Base-by-base conservation (phyloP, 441 rosid species). In the Populus trichocarpa region DNA sequence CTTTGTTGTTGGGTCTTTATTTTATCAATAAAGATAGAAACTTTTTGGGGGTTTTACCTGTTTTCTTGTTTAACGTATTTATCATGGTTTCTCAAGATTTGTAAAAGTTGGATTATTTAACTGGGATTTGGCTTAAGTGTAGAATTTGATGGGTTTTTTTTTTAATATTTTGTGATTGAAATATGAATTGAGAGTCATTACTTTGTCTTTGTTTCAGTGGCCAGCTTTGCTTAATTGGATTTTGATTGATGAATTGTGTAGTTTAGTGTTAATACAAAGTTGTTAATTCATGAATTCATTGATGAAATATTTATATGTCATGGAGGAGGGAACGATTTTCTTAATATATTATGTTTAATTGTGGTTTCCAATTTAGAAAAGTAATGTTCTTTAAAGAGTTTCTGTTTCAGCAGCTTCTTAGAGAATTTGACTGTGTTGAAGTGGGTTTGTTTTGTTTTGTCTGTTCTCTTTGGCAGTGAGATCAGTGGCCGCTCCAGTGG, bases 401-500 rank as follows among this genome's bases (percentile, higher is more conserved):
- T 6, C n/a, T 32, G 22, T 22, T 8, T 23, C 40, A 4, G 67
- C 66, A 7, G 40, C 35, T 38, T 3, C 46, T 8, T 71, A 64
- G 70, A 32, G 23, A 42, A 63, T 18, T 50, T n/a, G 2, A 32
- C 53, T 5, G 40, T 26, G 40, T 6, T 12, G 30, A 7, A n/a
- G 40, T 16, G 25, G 71, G 57, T 40, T 76, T 74, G 50, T 70
- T 57, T 72, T 22, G 18, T 75, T 53, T 28, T 75, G 38, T 83
- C 16, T 69, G 22, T 57, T 78, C 20, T 79, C 82, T 83, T 71
- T 82, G 81, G 86, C 86, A 92, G 97, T 90, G 83, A 88, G 90
- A 86, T 79, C 95, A 42, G 90, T 93, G 74, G 90, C 85, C 65
- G 89, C 87, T 71, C 87, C 97, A 25, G 42, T 90, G 5, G 93